These are phyloP conservation scores for Myxozyma neotropica DNA, from an alignment of 805 yeast genomes.

Conservation along the genomic window DNA sequence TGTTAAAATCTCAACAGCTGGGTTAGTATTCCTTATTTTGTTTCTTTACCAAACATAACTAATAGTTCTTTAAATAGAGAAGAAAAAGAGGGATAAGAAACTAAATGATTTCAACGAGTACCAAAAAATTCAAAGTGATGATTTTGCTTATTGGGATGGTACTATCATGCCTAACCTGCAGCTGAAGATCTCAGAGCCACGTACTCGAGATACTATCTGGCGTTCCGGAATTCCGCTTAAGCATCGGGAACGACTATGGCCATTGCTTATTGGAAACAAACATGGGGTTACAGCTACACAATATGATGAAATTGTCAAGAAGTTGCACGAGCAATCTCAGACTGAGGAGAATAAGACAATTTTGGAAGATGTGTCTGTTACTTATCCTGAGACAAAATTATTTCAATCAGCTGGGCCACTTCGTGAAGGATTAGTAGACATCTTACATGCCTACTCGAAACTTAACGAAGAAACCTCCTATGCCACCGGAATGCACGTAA, in stretches of 20 bases:
- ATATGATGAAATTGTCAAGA: conserved; percentile 4
- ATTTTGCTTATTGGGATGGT: conserved; percentile 46
- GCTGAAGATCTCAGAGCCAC: conserved; percentile 41
- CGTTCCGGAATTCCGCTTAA: conserved; percentile 53
- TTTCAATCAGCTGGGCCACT: conserved; percentile 45
- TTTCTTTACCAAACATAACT: background rate
- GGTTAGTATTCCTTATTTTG: conserved; percentile 7
- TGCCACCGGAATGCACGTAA: conserved; percentile 43
- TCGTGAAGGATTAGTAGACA: conserved; percentile 42
- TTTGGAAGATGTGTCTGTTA: conserved; percentile 36
- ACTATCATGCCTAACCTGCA: conserved; percentile 45
- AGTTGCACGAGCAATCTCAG: background rate
- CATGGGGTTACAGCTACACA: background rate
- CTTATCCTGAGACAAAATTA: conserved; percentile 46
- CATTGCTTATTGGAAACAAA: conserved; percentile 11
- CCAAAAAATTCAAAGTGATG: conserved; percentile 33
- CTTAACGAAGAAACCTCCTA: conserved; percentile 39
- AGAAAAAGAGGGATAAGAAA: conserved; percentile 26
- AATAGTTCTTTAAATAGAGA: conserved; percentile 7
- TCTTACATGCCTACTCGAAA: conserved; percentile 44
- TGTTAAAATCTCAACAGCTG: conserved; percentile 36
- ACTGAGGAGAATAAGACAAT: conserved; percentile 16
- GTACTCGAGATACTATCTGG: conserved; percentile 62
- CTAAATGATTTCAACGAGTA: conserved; percentile 26
- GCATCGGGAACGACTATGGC: conserved; percentile 57